Evolutionary conservation across 345 rosid genomes (phyloP), one percentile per base, ranked within the genome.

Genomic region (Turnera subulata): DNA sequence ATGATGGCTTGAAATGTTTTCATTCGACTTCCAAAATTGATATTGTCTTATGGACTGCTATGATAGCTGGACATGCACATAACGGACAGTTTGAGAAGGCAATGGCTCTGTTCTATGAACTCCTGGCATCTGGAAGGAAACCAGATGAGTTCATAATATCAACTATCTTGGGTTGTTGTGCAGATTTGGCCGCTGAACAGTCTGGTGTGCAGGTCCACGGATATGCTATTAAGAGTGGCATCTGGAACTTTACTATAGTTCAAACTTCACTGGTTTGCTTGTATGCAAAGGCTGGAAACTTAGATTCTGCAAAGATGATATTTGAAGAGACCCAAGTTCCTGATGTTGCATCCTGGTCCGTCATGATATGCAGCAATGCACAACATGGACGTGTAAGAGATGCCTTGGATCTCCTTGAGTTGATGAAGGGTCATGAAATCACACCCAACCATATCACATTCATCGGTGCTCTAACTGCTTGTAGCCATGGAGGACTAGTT

Each of bases 101-200:
- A 14, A 58, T 63, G 66, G 69, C 65, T 76, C 64, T 81, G 50
- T 81, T 81, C 44, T 21, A 70, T 25, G 72, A 76, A 53, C 72
- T 78, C 11, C 59, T 73, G 22, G 68, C 70, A 14, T 66, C 78
- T 18, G 61, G 61, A 57, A 59, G 64, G 46, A 68, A 66, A 68
- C 78, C 78, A 5, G 83, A 81, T 65, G 86, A 81, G 63, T 81
- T 65, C 71, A 71, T 76, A 29, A 56, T 76, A 44, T 78, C 86
- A 18, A 74, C 53, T 29, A 68, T 78, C 67, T 43, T 81, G 72
- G 64, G 77, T 66, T 81, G 77, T 61, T 81, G 81, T 81, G 83
- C 81, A 65, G 73, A 68, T 70, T 66, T 76, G 45, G 76, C 74
- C 44, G 69, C 77, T 21, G 66, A 55, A 61, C 78, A 68, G 38